Evolutionary conservation across 441 rosid species (phyloP).

Genomic region (Populus hybrid): DNA sequence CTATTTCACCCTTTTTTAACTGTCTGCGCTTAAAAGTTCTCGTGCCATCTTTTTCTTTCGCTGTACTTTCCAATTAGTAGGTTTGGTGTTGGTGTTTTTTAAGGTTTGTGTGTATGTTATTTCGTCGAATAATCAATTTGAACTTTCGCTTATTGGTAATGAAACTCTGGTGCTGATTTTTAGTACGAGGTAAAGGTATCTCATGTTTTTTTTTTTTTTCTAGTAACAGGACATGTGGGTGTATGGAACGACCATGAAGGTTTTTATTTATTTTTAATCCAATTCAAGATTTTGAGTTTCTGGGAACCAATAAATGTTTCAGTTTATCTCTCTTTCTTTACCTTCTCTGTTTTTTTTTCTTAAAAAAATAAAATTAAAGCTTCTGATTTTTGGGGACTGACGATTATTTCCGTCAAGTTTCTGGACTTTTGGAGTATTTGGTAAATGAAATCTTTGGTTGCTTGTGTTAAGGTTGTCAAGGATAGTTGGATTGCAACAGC

Average conservation of each 20-base stretch:
- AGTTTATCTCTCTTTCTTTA: no score
- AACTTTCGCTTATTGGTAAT: not conserved
- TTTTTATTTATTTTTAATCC: no score
- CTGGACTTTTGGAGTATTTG: not conserved
- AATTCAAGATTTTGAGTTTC: no score
- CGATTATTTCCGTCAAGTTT: no score
- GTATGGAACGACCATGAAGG: no score
- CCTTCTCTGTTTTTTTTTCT: not conserved
- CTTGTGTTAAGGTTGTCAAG: not conserved
- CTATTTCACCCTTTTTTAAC: not conserved
- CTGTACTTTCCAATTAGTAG: not conserved
- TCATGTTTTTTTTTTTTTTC: no score
- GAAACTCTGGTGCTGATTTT: not conserved
- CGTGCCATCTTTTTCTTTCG: not conserved
- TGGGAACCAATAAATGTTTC: no score
- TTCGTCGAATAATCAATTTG: not conserved
- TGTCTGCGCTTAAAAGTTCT: not conserved
- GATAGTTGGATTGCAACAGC: constrained; percentile 6
- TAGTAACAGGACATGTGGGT: no score
- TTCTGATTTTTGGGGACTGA: not conserved
- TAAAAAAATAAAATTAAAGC: not conserved
- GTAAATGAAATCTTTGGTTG: not conserved
- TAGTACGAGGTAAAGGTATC: not conserved
- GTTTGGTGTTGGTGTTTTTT: not conserved
- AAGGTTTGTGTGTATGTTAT: not conserved